Evolutionary conservation across 2,329 filamentous ascomycete genomes (phyloP).

Genomic region (Aspergillus sp.): DNA sequence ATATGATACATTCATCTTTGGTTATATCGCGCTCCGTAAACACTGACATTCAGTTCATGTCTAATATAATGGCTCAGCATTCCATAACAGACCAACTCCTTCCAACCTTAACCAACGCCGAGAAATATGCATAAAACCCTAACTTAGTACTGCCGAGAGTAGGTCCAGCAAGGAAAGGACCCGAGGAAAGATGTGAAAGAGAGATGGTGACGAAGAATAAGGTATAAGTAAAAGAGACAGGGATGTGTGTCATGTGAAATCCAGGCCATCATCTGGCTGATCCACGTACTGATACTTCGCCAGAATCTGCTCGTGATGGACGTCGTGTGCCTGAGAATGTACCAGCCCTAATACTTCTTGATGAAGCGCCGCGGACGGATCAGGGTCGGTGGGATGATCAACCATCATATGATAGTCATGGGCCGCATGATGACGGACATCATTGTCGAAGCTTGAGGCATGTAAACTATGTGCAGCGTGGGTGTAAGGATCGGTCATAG

Average conservation of each 20-base stretch:
- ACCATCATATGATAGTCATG: slow-evolving; percentile 47
- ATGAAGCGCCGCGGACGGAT: slow-evolving; percentile 33
- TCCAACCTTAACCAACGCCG: no score
- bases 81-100: no score
- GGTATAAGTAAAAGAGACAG: neutral
- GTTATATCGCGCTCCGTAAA: no score
- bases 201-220: no score
- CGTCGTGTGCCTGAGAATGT: slow-evolving; percentile 40
- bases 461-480: slow-evolving; percentile 34
- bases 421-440: slow-evolving; percentile 40
- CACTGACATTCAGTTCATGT: no score
- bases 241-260: slow-evolving; percentile 18
- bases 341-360: slow-evolving; percentile 43
- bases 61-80: no score
- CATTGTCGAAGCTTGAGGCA: slow-evolving; percentile 40
- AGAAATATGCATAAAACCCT: no score
- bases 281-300: slow-evolving; percentile 43
- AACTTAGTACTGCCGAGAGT: no score
- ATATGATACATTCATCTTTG: no score
- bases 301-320: slow-evolving; percentile 44
- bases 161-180: no score
- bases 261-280: slow-evolving; percentile 36
- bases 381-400: slow-evolving; percentile 41
- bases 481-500: slow-evolving; percentile 38
- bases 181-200: no score